Evolutionary conservation across 1,284 basidiomycete genomes (phyloP).

Genomic region (Pterulicium gracile): DNA sequence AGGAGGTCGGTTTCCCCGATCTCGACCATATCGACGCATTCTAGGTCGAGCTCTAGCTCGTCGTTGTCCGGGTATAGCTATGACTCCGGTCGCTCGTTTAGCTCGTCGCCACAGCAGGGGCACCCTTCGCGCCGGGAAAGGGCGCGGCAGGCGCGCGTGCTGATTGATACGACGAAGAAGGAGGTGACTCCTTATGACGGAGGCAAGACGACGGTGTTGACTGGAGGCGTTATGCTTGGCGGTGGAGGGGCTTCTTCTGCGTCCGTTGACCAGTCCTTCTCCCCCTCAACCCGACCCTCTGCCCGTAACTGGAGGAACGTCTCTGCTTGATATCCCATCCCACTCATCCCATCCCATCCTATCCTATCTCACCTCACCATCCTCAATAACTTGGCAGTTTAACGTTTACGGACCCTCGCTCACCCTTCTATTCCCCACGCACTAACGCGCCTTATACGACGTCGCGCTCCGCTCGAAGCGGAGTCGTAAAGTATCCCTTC

Average conservation of each 20-base stretch:
- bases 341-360: neutral
- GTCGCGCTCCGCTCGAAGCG: no score
- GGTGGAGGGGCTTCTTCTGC: constrained; percentile 22
- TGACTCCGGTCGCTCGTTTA: constrained; percentile 24
- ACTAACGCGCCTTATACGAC: no score
- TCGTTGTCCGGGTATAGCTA: neutral
- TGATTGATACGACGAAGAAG: constrained; percentile 57
- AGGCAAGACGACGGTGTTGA: constrained; percentile 75
- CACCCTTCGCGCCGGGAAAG: constrained; percentile 50
- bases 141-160: constrained; percentile 54
- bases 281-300: constrained; percentile 39
- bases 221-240: constrained; percentile 77
- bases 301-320: neutral
- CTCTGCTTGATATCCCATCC: neutral
- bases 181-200: constrained; percentile 76
- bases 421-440: no score
- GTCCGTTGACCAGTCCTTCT: constrained; percentile 16
- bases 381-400: no score
- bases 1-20: constrained; percentile 45
- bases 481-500: no score
- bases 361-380: constrained; percentile 18
- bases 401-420: neutral
- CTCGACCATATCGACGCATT: constrained; percentile 49
- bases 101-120: constrained; percentile 35
- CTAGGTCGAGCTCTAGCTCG: constrained; percentile 65